phyloP scores from a whole-genome alignment of 805 yeast species.

The Saccharomycopsis synnaedendra region DNA sequence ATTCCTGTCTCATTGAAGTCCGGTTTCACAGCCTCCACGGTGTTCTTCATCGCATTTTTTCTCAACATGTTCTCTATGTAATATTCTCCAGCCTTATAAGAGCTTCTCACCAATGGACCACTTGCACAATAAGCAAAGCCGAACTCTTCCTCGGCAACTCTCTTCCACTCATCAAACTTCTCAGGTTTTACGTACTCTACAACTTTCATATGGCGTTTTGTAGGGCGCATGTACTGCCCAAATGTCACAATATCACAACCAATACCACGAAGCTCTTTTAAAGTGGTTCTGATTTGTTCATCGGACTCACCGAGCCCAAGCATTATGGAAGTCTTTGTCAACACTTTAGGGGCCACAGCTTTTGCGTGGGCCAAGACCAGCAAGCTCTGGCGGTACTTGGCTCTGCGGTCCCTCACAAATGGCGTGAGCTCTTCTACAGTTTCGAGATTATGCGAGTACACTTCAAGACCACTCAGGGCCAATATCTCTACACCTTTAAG shows the following conservation, averaged over 20 bases:
- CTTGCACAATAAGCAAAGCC: conserved; percentile 96
- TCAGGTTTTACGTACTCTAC: conserved; percentile 92
- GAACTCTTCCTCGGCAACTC: conserved; percentile 63
- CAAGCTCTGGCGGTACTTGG: conserved; percentile 84
- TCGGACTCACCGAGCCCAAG: conserved; percentile 95
- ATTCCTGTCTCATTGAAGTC: not conserved
- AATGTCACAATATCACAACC: conserved; percentile 92
- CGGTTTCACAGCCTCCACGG: not conserved
- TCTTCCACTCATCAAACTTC: conserved; percentile 88
- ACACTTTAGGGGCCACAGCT: conserved; percentile 53
- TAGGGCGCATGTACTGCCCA: conserved; percentile 99
- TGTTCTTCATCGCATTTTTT: conserved; percentile 44
- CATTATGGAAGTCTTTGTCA: conserved; percentile 94
- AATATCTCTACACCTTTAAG: conserved; percentile 65
- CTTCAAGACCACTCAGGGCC: conserved; percentile 85
- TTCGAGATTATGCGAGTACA: conserved; percentile 93
- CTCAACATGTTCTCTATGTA: conserved; percentile 88
- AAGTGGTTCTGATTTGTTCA: conserved; percentile 69
- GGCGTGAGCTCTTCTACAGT: conserved; percentile 95
- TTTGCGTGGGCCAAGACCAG: conserved; percentile 75
- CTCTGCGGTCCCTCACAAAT: conserved; percentile 90
- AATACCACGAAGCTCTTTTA: conserved; percentile 63
- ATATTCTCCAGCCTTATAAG: conserved; percentile 97
- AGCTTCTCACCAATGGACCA: conserved; percentile 93
- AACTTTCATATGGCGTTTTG: conserved; percentile 96